These are phyloP conservation scores for Aegilops longissima DNA, from an alignment of 176 grass and related monocot genomes.

Conservation along the genomic window DNA sequence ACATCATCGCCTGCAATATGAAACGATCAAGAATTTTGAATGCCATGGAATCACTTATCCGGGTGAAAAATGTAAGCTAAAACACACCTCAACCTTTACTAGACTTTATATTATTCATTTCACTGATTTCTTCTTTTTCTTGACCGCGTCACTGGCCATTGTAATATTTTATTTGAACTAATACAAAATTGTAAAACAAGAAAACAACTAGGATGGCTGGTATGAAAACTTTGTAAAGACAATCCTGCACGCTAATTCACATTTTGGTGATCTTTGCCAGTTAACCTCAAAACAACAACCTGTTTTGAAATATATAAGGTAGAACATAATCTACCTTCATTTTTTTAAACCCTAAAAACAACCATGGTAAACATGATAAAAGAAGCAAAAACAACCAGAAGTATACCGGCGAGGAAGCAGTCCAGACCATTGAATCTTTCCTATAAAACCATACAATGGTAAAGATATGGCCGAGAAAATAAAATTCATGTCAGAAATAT, in stretches of 20 bases:
- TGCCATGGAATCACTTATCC: neutral
- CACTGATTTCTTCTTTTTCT: neutral
- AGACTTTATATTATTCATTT: neutral
- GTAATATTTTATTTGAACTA: neutral
- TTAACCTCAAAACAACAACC: neutral
- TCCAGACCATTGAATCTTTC: constrained; percentile 80
- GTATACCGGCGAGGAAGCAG: constrained; percentile 93
- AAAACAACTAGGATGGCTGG: neutral
- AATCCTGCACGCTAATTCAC: neutral
- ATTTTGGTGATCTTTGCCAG: neutral
- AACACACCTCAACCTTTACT: neutral
- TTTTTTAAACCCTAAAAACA: neutral
- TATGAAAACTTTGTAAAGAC: neutral
- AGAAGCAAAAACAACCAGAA: constrained; percentile 6
- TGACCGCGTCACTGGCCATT: neutral
- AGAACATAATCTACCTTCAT: no score
- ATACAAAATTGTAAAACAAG: neutral
- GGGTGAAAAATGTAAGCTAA: constrained; percentile 12
- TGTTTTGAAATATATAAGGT: no score
- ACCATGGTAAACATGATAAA: neutral
- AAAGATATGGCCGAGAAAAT: neutral
- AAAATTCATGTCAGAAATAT: constrained; percentile 17
- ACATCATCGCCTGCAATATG: constrained; percentile 82
- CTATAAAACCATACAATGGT: constrained; percentile 44
- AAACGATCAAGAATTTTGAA: constrained; percentile 5